Base-by-base conservation (phyloP, 352 stramenopile species). In the Pythium chondricola region DNA sequence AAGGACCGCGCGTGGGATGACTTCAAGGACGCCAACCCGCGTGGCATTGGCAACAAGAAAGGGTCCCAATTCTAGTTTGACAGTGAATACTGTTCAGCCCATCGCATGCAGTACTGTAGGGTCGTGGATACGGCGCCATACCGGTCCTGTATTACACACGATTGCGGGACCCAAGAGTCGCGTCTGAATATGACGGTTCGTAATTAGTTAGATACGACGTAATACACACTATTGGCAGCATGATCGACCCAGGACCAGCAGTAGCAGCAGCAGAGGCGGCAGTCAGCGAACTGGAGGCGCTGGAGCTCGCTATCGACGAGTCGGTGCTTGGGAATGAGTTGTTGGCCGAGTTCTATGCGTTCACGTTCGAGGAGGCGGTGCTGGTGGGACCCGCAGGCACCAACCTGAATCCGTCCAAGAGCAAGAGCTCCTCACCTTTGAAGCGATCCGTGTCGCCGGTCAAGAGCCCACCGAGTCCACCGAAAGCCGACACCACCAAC, bases 21-120 rank as follows among this genome's bases (percentile, higher is more conserved):
- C 69, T 98, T 82, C 74, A 98, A 98, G 69, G 95, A 98, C 48
- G 85, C 91, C 18, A 97, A 98, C 65, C 86, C 91, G 22, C 84
- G 83, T 53, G 95, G 95, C 24, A 97, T 96, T 65, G 95, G 95
- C 45, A 98, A 98, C 71, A 98, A 98, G 70, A 93, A 88, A 56
- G 87, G 80, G 17, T 97, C 87, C 58, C 64, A 98, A 81, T 93
- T 97, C 79, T 95, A 97, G 56, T 40, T 27, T 37, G 39, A 30
- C n/a, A 43, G 13, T 10, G 26, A 16, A 44, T 33, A 16, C 16
- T 20, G 26, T 33, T 52, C 18, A 30, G 29, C 16, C 5, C 4
- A 20, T 31, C 29, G 36, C 26, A 56, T 46, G 18, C 7, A 50
- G 20, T n/a, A n/a, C n/a, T n/a, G n/a, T n/a, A n/a, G n/a, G n/a